A percentile compares a stretch with the other conserved stretches of the same genome.
phyloP scores from a whole-genome alignment of 1,284 basidiomycete species.

The Flammula alnicola region DNA sequence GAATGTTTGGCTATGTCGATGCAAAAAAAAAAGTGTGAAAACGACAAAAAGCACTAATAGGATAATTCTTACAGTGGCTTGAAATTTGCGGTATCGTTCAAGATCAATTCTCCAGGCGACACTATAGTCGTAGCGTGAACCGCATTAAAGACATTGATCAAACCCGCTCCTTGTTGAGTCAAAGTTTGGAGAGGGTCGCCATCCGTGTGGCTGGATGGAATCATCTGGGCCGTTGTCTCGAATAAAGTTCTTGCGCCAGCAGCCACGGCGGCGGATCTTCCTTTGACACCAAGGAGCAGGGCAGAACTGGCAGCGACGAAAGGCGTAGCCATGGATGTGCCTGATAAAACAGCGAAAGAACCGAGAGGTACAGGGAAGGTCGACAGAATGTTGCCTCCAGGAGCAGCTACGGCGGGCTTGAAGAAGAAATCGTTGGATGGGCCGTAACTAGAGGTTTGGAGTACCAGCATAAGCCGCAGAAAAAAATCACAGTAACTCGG shows the following conservation, averaged over 20 bases:
- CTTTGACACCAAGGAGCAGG: constrained; percentile 61
- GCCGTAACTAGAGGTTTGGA: constrained; percentile 45
- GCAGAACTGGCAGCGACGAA: constrained; percentile 71
- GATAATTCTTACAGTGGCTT: constrained; percentile 22
- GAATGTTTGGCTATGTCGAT: constrained; percentile 46
- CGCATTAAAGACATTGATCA: constrained; percentile 68
- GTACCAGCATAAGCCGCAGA: neutral
- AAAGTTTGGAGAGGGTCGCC: constrained; percentile 60
- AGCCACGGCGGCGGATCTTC: constrained; percentile 46
- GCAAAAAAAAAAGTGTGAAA: constrained; percentile 3
- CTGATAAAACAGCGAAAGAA: constrained; percentile 47
- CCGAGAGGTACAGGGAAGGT: constrained; percentile 52
- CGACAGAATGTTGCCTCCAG: constrained; percentile 64
- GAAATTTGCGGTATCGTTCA: constrained; percentile 75
- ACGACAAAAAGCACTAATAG: too few relatives aligned
- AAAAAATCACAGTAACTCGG: constrained; percentile 15
- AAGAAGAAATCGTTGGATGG: constrained; percentile 63
- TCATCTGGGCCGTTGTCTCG: constrained; percentile 58
- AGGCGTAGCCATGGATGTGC: constrained; percentile 52
- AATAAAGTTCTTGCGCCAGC: constrained; percentile 53
- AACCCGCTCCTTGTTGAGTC: constrained; percentile 68
- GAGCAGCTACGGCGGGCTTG: constrained; percentile 60
- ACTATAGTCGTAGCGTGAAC: constrained; percentile 59
- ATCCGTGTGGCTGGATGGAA: constrained; percentile 52
- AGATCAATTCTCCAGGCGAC: constrained; percentile 60